Evolutionary conservation across 805 yeast genomes (phyloP).

Genomic region (Myxozyma geophila): DNA sequence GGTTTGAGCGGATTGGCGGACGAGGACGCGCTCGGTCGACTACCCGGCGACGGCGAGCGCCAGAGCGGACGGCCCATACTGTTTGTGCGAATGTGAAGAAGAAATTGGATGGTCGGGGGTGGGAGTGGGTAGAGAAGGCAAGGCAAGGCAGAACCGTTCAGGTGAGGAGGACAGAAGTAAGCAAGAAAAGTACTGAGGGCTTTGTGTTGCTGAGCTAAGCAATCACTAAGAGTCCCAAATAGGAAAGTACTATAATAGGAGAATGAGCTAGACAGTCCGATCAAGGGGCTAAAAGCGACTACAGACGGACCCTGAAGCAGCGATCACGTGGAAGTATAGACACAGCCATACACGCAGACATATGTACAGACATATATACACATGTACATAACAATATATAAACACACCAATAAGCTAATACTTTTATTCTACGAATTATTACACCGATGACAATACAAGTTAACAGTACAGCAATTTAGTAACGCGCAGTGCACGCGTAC

Average conservation of each 20-base stretch:
- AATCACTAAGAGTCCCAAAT: not conserved
- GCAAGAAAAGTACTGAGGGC: not conserved
- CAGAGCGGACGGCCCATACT: conserved; percentile 21
- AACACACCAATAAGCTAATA: too few relatives aligned
- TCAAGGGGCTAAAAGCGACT: too few relatives aligned
- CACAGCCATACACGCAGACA: too few relatives aligned
- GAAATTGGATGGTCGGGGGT: not conserved
- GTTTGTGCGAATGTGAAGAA: not conserved
- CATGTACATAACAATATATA: too few relatives aligned
- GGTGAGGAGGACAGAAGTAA: not conserved
- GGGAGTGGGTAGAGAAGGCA: conserved; percentile 2
- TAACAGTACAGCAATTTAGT: too few relatives aligned
- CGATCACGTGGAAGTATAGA: too few relatives aligned
- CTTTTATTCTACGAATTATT: too few relatives aligned
- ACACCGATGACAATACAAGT: too few relatives aligned
- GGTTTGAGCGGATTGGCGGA: conserved; percentile 8
- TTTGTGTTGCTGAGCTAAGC: not conserved
- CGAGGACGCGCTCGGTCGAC: too few relatives aligned
- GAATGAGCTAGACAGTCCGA: too few relatives aligned
- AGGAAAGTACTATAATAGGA: not conserved
- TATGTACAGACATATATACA: too few relatives aligned
- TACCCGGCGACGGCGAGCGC: conserved; percentile 12
- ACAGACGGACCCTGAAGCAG: too few relatives aligned
- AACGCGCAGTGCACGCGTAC: not conserved
- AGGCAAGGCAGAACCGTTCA: not conserved